phyloP scores from a whole-genome alignment of 2,329 filamentous ascomycete species.

The Zymoseptoria tritici region DNA sequence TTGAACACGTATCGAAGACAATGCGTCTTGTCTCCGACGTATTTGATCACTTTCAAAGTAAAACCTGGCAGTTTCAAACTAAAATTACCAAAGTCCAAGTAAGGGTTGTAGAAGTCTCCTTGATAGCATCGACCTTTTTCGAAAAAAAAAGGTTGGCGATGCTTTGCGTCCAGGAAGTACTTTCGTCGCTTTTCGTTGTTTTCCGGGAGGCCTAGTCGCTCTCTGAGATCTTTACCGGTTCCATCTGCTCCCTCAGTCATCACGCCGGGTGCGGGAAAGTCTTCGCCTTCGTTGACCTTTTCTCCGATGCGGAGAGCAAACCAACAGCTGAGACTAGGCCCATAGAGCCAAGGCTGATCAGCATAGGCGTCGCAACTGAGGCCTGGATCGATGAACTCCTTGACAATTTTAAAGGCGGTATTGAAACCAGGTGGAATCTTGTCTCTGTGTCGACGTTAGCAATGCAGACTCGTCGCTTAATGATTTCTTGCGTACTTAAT shows the following conservation, averaged over 20 bases:
- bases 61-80: constrained; percentile 40
- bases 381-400: constrained; percentile 84
- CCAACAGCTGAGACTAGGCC: constrained; percentile 47
- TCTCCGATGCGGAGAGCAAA: constrained; percentile 28
- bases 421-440: constrained; percentile 77
- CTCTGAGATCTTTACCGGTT: constrained; percentile 27
- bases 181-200: constrained; percentile 40
- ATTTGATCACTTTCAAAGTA: constrained; percentile 38
- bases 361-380: constrained; percentile 83
- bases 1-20: constrained; percentile 41
- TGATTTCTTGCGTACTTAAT: constrained; percentile 44
- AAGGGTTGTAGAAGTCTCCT: constrained; percentile 43
- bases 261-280: constrained; percentile 24
- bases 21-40: constrained; percentile 43
- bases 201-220: constrained; percentile 29
- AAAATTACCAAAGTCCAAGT: constrained; percentile 43
- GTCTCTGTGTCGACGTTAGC: constrained; percentile 36
- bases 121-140: constrained; percentile 39
- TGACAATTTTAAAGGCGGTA: constrained; percentile 75
- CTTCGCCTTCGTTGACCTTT: constrained; percentile 10
- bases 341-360: constrained; percentile 79
- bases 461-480: neutral
- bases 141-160: constrained; percentile 35
- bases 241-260: constrained; percentile 37
- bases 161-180: constrained; percentile 32